Evolutionary conservation across 768 basidiomycete species (phyloP).

Genomic region (Suillus occidentalis): DNA sequence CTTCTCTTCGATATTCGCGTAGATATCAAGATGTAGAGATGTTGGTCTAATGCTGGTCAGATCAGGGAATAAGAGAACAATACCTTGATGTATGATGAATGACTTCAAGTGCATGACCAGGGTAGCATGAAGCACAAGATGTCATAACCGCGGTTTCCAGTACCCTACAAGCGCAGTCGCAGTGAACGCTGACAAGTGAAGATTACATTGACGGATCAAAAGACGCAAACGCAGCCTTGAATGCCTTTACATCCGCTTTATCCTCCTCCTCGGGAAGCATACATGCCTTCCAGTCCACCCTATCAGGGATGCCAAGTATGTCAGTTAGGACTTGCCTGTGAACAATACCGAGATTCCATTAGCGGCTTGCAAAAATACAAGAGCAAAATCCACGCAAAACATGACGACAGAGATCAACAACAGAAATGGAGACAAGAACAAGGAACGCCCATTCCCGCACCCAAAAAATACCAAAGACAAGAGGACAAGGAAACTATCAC

Average conservation of each 20-base stretch:
- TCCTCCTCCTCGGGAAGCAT: constrained; percentile 83
- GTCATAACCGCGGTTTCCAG: neutral
- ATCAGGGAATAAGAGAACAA: neutral
- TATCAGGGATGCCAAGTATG: constrained; percentile 71
- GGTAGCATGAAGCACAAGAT: neutral
- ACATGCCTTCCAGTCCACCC: constrained; percentile 93
- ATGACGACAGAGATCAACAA: neutral
- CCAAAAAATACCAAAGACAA: neutral
- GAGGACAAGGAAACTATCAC: neutral
- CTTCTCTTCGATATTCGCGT: neutral
- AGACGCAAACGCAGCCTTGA: constrained; percentile 79
- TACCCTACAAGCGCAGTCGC: neutral
- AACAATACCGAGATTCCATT: constrained; percentile 11
- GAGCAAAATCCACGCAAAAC: neutral
- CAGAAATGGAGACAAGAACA: neutral
- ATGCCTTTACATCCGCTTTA: constrained; percentile 74
- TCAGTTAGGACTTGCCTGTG: constrained; percentile 77
- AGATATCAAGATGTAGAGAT: neutral
- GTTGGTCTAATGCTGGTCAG: neutral
- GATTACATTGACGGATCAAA: constrained; percentile 56
- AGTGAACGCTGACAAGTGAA: neutral
- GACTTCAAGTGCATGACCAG: neutral
- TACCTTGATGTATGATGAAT: neutral
- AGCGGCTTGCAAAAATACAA: constrained; percentile 3
- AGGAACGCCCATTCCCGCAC: neutral